A percentile compares a stretch with the other conserved stretches of the same genome.
Conservation (phyloP, 805 yeast species). For the Myxozyma mucilagina region DNA sequence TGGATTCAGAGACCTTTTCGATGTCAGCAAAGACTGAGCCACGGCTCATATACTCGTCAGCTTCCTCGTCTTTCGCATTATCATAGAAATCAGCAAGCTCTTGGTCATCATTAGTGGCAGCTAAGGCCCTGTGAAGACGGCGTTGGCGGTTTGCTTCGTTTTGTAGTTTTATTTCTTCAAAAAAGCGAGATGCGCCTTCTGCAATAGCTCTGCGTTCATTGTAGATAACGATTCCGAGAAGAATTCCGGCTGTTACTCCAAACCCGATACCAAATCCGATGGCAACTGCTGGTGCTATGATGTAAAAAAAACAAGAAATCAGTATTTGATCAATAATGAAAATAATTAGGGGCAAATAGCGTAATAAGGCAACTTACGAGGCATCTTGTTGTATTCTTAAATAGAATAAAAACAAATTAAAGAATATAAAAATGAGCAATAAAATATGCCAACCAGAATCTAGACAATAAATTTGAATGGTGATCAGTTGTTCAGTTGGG, state of each 20-base stretch:
- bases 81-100: constrained; percentile 16
- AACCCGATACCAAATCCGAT: constrained; percentile 12
- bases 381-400: too few relatives aligned
- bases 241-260: constrained; percentile 13
- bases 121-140: constrained; percentile 4
- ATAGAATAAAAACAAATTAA: background rate
- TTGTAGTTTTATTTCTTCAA: background rate
- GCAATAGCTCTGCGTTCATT: constrained; percentile 13
- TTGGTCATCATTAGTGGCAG: constrained; percentile 8
- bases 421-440: background rate
- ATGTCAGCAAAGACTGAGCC: background rate
- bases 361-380: background rate
- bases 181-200: background rate
- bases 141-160: background rate
- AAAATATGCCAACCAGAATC: background rate
- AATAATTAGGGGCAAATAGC: too few relatives aligned
- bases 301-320: background rate
- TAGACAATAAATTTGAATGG: too few relatives aligned
- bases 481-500: too few relatives aligned
- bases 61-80: too few relatives aligned
- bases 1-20: background rate
- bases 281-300: background rate
- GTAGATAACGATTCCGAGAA: constrained; percentile 11
- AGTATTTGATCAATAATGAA: background rate
- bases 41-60: background rate